Evolutionary conservation across 2,329 filamentous ascomycete species (phyloP).

Genomic region (Massarina eburnea): DNA sequence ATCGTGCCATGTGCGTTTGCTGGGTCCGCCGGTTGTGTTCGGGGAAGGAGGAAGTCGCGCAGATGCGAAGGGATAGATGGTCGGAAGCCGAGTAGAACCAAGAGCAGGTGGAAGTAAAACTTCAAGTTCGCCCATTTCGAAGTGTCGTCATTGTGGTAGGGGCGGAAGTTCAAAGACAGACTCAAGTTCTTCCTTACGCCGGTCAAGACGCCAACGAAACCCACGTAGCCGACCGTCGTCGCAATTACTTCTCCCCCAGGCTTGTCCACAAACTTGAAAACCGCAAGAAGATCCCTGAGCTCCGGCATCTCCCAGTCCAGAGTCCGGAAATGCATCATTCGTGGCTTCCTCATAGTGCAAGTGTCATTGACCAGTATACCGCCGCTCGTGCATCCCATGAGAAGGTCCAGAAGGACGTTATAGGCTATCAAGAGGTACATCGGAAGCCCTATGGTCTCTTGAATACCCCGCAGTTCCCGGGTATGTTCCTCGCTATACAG

Average conservation of each 20-base stretch:
- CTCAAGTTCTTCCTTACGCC: constrained; percentile 52
- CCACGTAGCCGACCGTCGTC: constrained; percentile 53
- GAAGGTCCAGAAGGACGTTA: constrained; percentile 64
- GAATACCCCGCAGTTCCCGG: constrained; percentile 62
- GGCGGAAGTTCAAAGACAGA: constrained; percentile 55
- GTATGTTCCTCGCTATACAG: constrained; percentile 60
- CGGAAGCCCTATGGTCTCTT: constrained; percentile 52
- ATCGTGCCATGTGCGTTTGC: neutral
- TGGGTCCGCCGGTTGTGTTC: constrained; percentile 2
- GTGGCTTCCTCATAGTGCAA: constrained; percentile 13
- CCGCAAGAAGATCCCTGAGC: constrained; percentile 46
- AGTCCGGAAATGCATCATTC: constrained; percentile 59
- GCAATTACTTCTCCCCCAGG: constrained; percentile 45
- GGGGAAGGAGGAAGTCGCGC: constrained; percentile 46
- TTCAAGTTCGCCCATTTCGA: constrained; percentile 36
- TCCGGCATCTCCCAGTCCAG: constrained; percentile 52
- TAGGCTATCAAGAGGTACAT: constrained; percentile 63
- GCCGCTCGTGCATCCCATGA: constrained; percentile 68
- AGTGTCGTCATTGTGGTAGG: constrained; percentile 48
- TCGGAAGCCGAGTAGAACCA: constrained; percentile 57
- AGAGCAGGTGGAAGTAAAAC: constrained; percentile 52
- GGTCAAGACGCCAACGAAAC: constrained; percentile 55
- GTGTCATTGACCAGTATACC: constrained; percentile 41
- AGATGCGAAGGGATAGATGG: constrained; percentile 57
- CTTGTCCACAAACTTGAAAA: constrained; percentile 43